Conservation (phyloP, 2,329 filamentous ascomycete genomes). For the Neonectria hederae region DNA sequence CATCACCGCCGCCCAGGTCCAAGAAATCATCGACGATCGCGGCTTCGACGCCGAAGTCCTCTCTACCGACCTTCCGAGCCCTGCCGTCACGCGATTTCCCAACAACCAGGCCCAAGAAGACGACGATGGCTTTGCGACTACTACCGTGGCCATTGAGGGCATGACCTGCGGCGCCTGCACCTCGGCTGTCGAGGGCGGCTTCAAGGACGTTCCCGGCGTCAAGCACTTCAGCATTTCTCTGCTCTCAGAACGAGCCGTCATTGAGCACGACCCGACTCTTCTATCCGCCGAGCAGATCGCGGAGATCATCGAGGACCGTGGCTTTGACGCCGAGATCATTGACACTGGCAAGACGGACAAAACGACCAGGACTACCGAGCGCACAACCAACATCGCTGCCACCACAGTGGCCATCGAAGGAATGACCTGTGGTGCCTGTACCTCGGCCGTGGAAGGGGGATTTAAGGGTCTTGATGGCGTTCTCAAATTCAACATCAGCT, state of each 20-base stretch:
- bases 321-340: slow-evolving; percentile 82
- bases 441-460: slow-evolving; percentile 85
- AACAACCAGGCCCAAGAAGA: slow-evolving; percentile 50
- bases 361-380: slow-evolving; percentile 38
- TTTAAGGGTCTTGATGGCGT: slow-evolving; percentile 82
- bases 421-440: slow-evolving; percentile 98
- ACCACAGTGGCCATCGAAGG: slow-evolving; percentile 92
- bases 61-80: slow-evolving; percentile 77
- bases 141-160: slow-evolving; percentile 81
- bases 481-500: slow-evolving; percentile 90
- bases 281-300: slow-evolving; percentile 63
- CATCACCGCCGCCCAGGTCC: slow-evolving; percentile 78
- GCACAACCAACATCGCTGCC: slow-evolving; percentile 62
- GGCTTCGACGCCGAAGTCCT: slow-evolving; percentile 92
- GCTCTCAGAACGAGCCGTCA: slow-evolving; percentile 83
- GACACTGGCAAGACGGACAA: slow-evolving; percentile 67
- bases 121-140: slow-evolving; percentile 64
- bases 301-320: slow-evolving; percentile 73
- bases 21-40: slow-evolving; percentile 88
- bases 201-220: slow-evolving; percentile 78
- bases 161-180: slow-evolving; percentile 95
- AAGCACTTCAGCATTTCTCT: slow-evolving; percentile 83
- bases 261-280: slow-evolving; percentile 76
- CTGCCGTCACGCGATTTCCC: slow-evolving; percentile 53
- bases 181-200: slow-evolving; percentile 82